Base-by-base conservation (phyloP, 2,329 filamentous ascomycete genomes). In the Drechslera avenae region DNA sequence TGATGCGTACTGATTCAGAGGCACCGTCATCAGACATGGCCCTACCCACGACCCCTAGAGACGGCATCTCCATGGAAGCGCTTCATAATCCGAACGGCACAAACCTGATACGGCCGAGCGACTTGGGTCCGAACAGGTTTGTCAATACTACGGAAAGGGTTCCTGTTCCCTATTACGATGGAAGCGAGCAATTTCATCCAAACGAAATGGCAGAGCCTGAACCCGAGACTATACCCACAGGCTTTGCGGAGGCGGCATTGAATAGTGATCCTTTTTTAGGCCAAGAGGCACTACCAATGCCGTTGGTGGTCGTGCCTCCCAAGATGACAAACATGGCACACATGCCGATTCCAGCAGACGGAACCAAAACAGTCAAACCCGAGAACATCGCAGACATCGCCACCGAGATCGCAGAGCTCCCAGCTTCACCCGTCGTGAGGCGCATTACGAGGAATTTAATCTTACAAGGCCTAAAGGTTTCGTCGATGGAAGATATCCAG, bases 21-120 rank as follows among this genome's bases (percentile, higher is more conserved):
- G 64, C 69, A 5, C 73, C 74, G 12, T 78, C 76, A 1, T 79
- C 76, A 2, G 76, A 78, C 50, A 69, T 73, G 35, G 69, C 74
- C 30, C 75, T 72, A 1, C 76, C 76, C 14, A 71, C 74, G 18
- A 79, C 77, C 6, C 77, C 78, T 0, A 71, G 68, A 40, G 71
- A 76, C 52, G 58, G 64, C 12, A 66, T 60, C 13, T 64, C 70
- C 8, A 66, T 75, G 35, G 71, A 74, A 47, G 71, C 72, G 5
- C 46, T 63, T 17, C 36, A 61, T n/a, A 57, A 53, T 34, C 48
- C 53, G 10, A 55, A 57, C 32, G 54, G 48, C 26, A 60, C 46
- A 9, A 26, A 54, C 12, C 31, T 61, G 45, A 63, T 73, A n/a
- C 69, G 67, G 30, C 68, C 68, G 46, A 59, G 67, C 13, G 66